These are phyloP conservation scores for Eucalyptus guilfoylei DNA, from an alignment of 345 rosid species.

Conservation along the genomic window DNA sequence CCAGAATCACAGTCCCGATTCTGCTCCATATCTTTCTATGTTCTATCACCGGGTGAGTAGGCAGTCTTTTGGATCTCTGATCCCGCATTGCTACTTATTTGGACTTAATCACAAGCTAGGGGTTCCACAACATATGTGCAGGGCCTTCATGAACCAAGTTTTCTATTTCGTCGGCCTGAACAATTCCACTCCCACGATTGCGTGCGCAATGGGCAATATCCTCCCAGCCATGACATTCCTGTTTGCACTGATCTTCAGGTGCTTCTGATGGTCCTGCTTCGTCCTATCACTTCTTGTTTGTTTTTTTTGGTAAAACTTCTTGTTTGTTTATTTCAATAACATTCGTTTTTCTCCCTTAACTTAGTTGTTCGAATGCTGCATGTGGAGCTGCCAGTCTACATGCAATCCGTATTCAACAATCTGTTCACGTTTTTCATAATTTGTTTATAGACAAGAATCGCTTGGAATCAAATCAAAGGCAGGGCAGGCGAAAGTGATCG, in stretches of 20 bases:
- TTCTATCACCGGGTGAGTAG: constrained; percentile 72
- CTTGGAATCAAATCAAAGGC: constrained; percentile 41
- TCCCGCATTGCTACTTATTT: neutral
- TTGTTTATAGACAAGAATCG: constrained; percentile 49
- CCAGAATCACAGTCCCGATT: constrained; percentile 42
- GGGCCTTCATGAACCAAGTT: constrained; percentile 68
- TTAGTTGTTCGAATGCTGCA: neutral
- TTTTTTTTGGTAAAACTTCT: neutral
- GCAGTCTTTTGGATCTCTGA: neutral
- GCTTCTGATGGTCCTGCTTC: neutral
- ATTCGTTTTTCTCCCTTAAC: neutral
- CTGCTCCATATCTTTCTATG: constrained; percentile 60
- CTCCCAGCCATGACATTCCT: constrained; percentile 81
- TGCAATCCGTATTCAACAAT: neutral
- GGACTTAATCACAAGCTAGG: neutral
- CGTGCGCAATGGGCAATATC: constrained; percentile 61
- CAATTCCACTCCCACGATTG: constrained; percentile 67
- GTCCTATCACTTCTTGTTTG: neutral
- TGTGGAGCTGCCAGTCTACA: neutral
- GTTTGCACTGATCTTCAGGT: constrained; percentile 80
- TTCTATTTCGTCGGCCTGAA: constrained; percentile 74
- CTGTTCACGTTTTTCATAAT: neutral
- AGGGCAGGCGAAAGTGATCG: constrained; percentile 74
- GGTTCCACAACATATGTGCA: neutral
- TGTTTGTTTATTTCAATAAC: neutral